phyloP scores from a whole-genome alignment of 768 basidiomycete species.

The Tricholoma bakamatsutake region DNA sequence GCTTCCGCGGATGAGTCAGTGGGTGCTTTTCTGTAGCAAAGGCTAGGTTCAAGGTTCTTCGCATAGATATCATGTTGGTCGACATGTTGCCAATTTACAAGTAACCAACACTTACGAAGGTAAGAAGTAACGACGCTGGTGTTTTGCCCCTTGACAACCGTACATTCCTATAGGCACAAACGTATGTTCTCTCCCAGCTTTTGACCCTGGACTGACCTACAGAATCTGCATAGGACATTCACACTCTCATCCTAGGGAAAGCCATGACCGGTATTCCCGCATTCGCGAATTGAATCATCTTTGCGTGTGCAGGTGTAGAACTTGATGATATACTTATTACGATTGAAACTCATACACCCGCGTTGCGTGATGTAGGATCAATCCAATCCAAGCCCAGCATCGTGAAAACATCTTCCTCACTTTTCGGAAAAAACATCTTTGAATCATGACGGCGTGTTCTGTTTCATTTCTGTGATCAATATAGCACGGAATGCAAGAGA shows the following conservation, averaged over 20 bases:
- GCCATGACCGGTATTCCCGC: conserved; percentile 88
- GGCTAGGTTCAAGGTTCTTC: background rate
- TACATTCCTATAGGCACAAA: conserved; percentile 43
- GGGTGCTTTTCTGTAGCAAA: conserved; percentile 1
- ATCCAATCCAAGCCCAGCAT: conserved; percentile 66
- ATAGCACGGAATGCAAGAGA: background rate
- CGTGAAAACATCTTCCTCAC: conserved; percentile 70
- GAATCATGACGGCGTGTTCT: conserved; percentile 66
- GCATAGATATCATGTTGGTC: conserved; percentile 81
- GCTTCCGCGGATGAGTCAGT: conserved; percentile 88
- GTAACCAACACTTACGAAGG: conserved; percentile 97
- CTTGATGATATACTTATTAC: background rate
- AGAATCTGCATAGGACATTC: conserved; percentile 61
- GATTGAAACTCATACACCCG: conserved; percentile 40
- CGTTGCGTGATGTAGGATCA: conserved; percentile 67
- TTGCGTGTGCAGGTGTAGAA: background rate
- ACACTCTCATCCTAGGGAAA: conserved; percentile 89
- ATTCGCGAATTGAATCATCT: conserved; percentile 49
- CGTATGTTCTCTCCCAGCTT: conserved; percentile 30
- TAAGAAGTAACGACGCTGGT: conserved; percentile 18
- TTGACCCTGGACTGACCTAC: background rate
- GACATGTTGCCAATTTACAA: conserved; percentile 92
- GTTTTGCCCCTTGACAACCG: background rate
- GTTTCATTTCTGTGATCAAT: background rate
- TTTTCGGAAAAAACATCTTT: conserved; percentile 49